Base-by-base conservation (phyloP, 345 rosid species). In the Orychophragmus violaceus region DNA sequence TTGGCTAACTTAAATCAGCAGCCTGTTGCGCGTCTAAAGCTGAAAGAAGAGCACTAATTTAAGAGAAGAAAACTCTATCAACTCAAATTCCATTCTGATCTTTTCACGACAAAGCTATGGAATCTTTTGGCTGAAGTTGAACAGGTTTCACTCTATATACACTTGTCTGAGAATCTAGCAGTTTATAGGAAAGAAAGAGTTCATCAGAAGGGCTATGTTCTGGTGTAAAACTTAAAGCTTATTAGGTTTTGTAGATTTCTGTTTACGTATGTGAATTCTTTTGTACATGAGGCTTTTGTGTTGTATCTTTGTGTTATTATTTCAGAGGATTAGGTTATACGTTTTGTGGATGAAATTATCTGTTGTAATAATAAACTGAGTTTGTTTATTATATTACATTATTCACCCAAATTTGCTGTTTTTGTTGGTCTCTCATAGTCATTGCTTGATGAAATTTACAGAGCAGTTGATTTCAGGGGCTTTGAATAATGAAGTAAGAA, bases 1-100 rank as follows among this genome's bases (percentile, higher is more conserved):
- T 42, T 52, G 71, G 70, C 69, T 77, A 79, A 65, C 46, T 14
- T 68, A 22, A 74, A 62, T 27, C 64, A 64, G 69, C 94, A 81
- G 75, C 84, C 81, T 0, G 59, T 74, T 48, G 86, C 85, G 10
- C 81, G 74, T 12, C 74, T 91, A 65, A 68, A 46, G 66, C 55
- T 91, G 49, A 91, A 91, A 74, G 94, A 87, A 77, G 96, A 85
- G 77, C 84, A 82, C 49, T 74, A 66, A 72, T 74, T 61, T 74
- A 39, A 72, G 30, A 62, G 44, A 54, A 41, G 12, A 27, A 10
- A 59, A 46, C 37, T 35, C 30, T 30, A 13, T n/a, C 19, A 25
- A n/a, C 21, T 30, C 37, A 55, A 58, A 4, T 36, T 57, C 45
- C 3, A 36, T 25, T 30, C 48, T 59, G 37, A 29, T 14, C 36